Conservation (phyloP, 331 rosid species). For the Phaseolus coccineus region DNA sequence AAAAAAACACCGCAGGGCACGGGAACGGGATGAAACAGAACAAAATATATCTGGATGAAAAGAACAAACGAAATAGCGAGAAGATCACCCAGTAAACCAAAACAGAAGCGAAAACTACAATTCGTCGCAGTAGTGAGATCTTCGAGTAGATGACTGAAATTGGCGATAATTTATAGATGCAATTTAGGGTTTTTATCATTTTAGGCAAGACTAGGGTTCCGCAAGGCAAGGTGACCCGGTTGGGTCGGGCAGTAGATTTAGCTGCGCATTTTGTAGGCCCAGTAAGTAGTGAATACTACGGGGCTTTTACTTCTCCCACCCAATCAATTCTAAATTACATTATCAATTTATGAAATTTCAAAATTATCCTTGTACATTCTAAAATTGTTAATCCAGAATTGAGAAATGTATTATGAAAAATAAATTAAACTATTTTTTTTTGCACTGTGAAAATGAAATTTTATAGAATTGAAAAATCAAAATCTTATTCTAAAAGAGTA, state of each 20-base stretch:
- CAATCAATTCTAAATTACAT: no score
- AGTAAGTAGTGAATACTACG: neutral
- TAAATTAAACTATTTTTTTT: no score
- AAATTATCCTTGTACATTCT: no score
- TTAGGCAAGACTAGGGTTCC: conserved; percentile 29
- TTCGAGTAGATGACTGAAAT: accelerated
- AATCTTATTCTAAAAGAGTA: no score
- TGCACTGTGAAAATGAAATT: no score
- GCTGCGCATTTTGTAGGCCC: neutral
- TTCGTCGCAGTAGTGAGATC: accelerated
- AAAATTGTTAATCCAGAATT: no score
- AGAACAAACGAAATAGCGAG: neutral
- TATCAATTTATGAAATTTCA: no score
- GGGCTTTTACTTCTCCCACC: no score
- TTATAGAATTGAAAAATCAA: no score
- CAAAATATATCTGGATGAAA: neutral
- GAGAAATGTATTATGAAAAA: no score
- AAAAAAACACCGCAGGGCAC: neutral
- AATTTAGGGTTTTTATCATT: conserved; percentile 46
- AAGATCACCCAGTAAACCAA: neutral
- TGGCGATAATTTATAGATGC: conserved; percentile 40
- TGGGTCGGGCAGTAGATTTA: neutral
- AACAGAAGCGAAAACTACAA: no score
- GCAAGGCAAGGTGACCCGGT: neutral
- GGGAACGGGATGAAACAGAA: neutral